Evolutionary conservation across 1,139 yeast genomes (phyloP).

Genomic region (Diutina neorugosa): DNA sequence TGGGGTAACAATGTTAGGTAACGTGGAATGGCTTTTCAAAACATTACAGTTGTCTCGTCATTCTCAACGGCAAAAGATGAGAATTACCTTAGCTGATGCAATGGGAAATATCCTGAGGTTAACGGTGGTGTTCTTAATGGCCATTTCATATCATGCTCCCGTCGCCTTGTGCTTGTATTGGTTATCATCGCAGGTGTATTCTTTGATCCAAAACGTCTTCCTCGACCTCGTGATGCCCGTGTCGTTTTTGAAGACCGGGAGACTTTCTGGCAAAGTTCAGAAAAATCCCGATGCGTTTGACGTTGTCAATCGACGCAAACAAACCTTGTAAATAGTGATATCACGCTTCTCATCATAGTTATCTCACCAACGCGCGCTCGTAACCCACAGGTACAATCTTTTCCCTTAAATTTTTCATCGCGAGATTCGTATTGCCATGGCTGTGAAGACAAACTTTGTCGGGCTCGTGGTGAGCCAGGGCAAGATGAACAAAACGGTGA

Average conservation of each 20-base stretch:
- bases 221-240: constrained; percentile 59
- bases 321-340: background rate
- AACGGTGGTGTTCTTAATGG: constrained; percentile 72
- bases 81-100: constrained; percentile 54
- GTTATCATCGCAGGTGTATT: constrained; percentile 72
- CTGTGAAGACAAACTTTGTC: constrained; percentile 79
- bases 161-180: constrained; percentile 71
- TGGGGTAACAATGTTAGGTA: constrained; percentile 60
- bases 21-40: constrained; percentile 63
- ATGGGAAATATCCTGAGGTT: constrained; percentile 56
- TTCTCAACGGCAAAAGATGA: constrained; percentile 20
- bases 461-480: constrained; percentile 95
- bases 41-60: constrained; percentile 39
- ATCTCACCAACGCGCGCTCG: background rate
- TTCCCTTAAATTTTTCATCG: background rate
- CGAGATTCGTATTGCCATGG: background rate
- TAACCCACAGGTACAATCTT: background rate
- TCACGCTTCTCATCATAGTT: background rate
- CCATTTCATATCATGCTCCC: constrained; percentile 78
- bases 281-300: background rate
- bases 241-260: background rate
- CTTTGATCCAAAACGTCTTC: constrained; percentile 63
- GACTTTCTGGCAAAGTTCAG: background rate
- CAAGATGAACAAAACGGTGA: constrained; percentile 89
- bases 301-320: background rate